Conservation (phyloP, 495 filamentous ascomycete genomes). For the Lentithecium fluviatile region DNA sequence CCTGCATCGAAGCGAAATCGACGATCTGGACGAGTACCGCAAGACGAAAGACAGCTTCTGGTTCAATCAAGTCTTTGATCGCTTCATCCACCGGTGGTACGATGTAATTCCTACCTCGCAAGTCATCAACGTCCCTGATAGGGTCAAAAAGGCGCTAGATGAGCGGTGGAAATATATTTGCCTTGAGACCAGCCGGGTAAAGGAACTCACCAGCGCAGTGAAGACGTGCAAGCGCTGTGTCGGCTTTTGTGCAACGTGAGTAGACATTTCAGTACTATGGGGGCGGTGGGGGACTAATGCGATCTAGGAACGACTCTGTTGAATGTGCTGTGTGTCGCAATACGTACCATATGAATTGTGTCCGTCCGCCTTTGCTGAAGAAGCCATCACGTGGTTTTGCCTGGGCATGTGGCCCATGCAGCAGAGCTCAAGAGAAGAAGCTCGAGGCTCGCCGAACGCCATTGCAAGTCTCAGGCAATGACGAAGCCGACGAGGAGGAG, state of each 20-base stretch:
- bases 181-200: constrained; percentile 84
- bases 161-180: constrained; percentile 94
- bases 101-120: constrained; percentile 88
- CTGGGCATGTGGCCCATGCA: constrained; percentile 96
- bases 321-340: constrained; percentile 93
- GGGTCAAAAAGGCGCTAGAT: constrained; percentile 91
- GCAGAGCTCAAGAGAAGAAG: constrained; percentile 86
- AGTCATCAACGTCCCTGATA: constrained; percentile 93
- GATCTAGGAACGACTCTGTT: constrained; percentile 74
- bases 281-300: neutral
- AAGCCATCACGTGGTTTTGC: constrained; percentile 98
- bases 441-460: constrained; percentile 89
- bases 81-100: constrained; percentile 96
- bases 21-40: constrained; percentile 78
- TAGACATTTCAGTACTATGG: constrained; percentile 27
- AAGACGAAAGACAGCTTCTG: constrained; percentile 84
- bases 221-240: constrained; percentile 93
- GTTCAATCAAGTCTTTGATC: constrained; percentile 96
- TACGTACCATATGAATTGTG: constrained; percentile 98
- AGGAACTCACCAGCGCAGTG: constrained; percentile 93
- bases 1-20: constrained; percentile 80
- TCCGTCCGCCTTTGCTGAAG: constrained; percentile 86
- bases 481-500: constrained; percentile 75
- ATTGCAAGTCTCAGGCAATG: constrained; percentile 52
- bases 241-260: constrained; percentile 85